phyloP scores from a whole-genome alignment of 2,329 filamentous ascomycete genomes.

The Cryphonectria carpinicola region DNA sequence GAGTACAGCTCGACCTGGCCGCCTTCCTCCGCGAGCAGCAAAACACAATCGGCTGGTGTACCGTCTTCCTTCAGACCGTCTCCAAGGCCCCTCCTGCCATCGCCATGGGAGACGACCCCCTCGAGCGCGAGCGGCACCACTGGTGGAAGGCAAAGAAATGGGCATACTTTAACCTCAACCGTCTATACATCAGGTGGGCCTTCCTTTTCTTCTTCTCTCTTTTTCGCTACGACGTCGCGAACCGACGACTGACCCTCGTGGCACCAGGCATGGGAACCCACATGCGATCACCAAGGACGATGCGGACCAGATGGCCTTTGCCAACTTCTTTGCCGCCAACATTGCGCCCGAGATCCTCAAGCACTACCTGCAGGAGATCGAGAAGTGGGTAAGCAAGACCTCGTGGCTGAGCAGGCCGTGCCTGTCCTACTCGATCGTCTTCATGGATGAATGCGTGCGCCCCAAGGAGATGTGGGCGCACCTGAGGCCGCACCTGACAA shows the following conservation, averaged over 20 bases:
- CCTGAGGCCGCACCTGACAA: slow-evolving; percentile 90
- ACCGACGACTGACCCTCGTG: slow-evolving; percentile 9
- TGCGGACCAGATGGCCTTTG: slow-evolving; percentile 74
- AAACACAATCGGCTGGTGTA: slow-evolving; percentile 93
- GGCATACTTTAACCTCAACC: slow-evolving; percentile 97
- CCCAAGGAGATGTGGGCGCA: slow-evolving; percentile 97
- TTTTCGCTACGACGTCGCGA: not conserved
- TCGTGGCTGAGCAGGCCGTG: slow-evolving; percentile 94
- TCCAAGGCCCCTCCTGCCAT: slow-evolving; percentile 80
- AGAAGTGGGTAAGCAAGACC: slow-evolving; percentile 95
- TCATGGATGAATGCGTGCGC: slow-evolving; percentile 95
- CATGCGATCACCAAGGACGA: slow-evolving; percentile 73
- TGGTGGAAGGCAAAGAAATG: slow-evolving; percentile 99
- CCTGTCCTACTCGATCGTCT: slow-evolving; percentile 90
- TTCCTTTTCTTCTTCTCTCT: no score
- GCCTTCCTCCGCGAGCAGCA: slow-evolving; percentile 76
- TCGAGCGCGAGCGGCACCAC: slow-evolving; percentile 89
- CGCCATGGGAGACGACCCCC: slow-evolving; percentile 76
- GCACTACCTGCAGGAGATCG: slow-evolving; percentile 90
- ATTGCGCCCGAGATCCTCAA: slow-evolving; percentile 97
- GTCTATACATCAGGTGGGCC: slow-evolving; percentile 83
- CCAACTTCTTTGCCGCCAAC: slow-evolving; percentile 86
- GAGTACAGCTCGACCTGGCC: slow-evolving; percentile 80
- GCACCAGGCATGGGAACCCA: slow-evolving; percentile 84
- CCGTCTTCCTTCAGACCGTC: slow-evolving; percentile 88